Conservation (phyloP, 352 stramenopile genomes). For the Pythium oligandrum region DNA sequence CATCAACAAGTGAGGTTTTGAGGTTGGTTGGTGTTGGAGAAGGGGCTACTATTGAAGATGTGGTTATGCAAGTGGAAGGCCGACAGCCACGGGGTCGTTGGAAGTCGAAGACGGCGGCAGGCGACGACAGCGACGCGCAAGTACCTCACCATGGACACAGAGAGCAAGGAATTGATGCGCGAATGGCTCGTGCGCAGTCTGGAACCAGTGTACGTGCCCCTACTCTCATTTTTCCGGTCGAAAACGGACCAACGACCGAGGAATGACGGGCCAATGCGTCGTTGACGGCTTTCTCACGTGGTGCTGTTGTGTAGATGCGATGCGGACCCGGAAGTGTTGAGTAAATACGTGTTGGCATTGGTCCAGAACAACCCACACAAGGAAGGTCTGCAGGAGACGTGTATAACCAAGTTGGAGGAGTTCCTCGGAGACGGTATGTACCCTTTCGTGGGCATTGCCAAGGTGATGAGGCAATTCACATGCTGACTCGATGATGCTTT, state of each 20-base stretch:
- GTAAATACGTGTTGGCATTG: constrained; percentile 83
- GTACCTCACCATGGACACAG: constrained; percentile 50
- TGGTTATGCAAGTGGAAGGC: too few relatives aligned
- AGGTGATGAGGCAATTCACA: not conserved
- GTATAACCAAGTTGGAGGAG: constrained; percentile 74
- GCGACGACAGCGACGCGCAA: not conserved
- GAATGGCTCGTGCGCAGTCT: constrained; percentile 85
- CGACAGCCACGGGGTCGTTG: too few relatives aligned
- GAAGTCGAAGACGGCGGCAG: not conserved
- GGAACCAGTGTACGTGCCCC: constrained; percentile 68
- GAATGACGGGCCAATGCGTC: constrained; percentile 2
- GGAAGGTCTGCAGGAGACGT: constrained; percentile 60
- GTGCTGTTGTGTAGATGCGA: constrained; percentile 52
- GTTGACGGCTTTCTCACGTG: not conserved
- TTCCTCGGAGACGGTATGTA: constrained; percentile 79
- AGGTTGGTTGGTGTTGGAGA: too few relatives aligned
- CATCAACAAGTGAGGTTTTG: constrained; percentile 7
- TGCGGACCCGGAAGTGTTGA: constrained; percentile 80
- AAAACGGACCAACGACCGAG: not conserved
- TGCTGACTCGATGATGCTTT: not conserved
- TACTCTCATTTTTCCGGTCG: not conserved
- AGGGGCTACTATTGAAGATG: constrained; percentile 9
- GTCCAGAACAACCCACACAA: constrained; percentile 82
- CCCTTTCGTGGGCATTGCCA: not conserved
- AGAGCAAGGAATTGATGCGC: constrained; percentile 75